Conservation (phyloP, 1,139 yeast species). For the Taiozyma onychis region DNA sequence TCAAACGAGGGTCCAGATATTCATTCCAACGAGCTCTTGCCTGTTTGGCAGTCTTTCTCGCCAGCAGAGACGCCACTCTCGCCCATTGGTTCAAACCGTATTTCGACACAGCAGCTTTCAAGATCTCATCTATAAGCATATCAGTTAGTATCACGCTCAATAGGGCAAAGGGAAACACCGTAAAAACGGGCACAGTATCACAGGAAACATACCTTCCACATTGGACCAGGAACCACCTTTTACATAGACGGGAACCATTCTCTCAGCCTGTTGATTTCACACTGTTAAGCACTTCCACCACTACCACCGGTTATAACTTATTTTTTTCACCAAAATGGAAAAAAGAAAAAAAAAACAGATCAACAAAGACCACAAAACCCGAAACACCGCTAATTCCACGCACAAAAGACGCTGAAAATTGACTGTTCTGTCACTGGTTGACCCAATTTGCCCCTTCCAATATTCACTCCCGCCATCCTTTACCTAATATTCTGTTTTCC, state of each 20-base stretch:
- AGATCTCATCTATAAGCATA: conserved; percentile 53
- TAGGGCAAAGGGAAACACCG: too few species aligned
- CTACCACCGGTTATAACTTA: not conserved
- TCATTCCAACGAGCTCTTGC: conserved; percentile 93
- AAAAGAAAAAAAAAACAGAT: not conserved
- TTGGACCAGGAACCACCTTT: conserved; percentile 92
- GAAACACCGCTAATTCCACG: not conserved
- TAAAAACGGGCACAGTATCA: not conserved
- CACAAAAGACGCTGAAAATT: not conserved
- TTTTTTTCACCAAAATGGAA: not conserved
- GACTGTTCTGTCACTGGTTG: not conserved
- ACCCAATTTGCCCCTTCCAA: not conserved
- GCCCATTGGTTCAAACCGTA: conserved; percentile 96
- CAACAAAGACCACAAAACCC: not conserved
- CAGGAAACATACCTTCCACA: conserved; percentile 42
- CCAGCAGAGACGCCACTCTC: conserved; percentile 79
- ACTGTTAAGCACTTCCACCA: not conserved
- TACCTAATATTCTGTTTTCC: not conserved
- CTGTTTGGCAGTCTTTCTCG: conserved; percentile 84
- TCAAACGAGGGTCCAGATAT: conserved; percentile 72
- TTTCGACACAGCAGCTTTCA: conserved; percentile 86
- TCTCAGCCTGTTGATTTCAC: not conserved
- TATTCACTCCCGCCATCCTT: not conserved
- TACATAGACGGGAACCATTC: conserved; percentile 66
- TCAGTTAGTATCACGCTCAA: conserved; percentile 3